Percentiles rank a stretch among this genome's conserved stretches.
phyloP scores from a whole-genome alignment of 768 basidiomycete genomes.

The Calocybe gangraenosa region DNA sequence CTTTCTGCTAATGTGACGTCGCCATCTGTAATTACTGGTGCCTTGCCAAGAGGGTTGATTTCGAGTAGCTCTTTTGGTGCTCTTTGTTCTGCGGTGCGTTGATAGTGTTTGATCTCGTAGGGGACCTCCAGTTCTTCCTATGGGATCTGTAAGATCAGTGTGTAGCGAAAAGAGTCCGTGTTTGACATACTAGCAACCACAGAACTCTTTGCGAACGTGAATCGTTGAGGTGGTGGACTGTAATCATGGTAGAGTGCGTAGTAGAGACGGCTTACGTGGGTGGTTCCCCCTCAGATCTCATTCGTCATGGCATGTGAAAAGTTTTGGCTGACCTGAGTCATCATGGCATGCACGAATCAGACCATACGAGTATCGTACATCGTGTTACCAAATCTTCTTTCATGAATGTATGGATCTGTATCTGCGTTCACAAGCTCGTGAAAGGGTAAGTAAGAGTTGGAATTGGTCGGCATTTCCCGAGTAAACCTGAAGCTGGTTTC shows the following conservation, averaged over 20 bases:
- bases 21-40: slow-evolving; percentile 39
- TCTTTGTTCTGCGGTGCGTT: slow-evolving; percentile 14
- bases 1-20: slow-evolving; percentile 30
- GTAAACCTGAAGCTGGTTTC: too few relatives aligned
- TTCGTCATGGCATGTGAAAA: too few relatives aligned
- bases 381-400: too few relatives aligned
- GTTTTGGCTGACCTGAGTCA: too few relatives aligned
- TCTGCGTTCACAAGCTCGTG: too few relatives aligned
- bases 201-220: slow-evolving; percentile 48
- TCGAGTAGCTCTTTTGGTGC: slow-evolving; percentile 31
- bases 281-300: too few relatives aligned
- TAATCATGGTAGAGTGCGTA: slow-evolving; percentile 12
- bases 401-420: too few relatives aligned
- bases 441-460: too few relatives aligned
- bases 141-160: not conserved
- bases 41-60: slow-evolving; percentile 34
- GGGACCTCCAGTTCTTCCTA: slow-evolving; percentile 40
- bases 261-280: too few relatives aligned
- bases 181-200: slow-evolving; percentile 34
- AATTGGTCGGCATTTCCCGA: too few relatives aligned
- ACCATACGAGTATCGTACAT: too few relatives aligned
- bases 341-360: too few relatives aligned
- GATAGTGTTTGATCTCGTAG: slow-evolving; percentile 33
- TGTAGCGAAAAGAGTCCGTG: not conserved
- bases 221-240: slow-evolving; percentile 41